phyloP scores from a whole-genome alignment of 108 stramenopile species.

The Cyclotella baltica region DNA sequence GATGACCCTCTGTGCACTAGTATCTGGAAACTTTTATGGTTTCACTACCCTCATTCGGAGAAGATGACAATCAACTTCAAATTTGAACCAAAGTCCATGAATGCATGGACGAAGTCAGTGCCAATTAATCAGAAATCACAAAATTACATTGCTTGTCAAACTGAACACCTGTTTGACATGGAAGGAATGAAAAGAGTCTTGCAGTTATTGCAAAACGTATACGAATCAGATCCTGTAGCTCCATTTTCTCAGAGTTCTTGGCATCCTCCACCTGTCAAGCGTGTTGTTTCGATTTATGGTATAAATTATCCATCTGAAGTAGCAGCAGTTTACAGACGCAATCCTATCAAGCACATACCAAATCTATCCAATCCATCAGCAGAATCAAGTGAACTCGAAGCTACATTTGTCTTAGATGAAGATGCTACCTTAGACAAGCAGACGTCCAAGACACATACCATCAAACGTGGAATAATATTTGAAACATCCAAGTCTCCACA shows the following conservation, averaged over 20 bases:
- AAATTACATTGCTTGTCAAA: constrained; percentile 1
- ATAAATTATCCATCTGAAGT: constrained; percentile 67
- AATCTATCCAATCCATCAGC: not conserved
- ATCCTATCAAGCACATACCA: constrained; percentile 35
- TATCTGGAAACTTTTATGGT: constrained; percentile 3
- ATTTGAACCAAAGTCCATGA: constrained; percentile 13
- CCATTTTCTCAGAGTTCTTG: constrained; percentile 24
- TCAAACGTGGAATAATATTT: constrained; percentile 52
- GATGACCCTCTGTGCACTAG: not conserved
- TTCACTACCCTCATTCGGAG: not conserved
- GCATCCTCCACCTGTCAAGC: constrained; percentile 65
- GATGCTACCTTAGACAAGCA: constrained; percentile 34
- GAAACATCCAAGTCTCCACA: constrained; percentile 63
- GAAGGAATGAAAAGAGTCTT: constrained; percentile 24
- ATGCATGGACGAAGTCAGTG: not conserved
- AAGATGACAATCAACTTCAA: not conserved
- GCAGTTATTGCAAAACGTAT: constrained; percentile 15
- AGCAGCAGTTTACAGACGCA: constrained; percentile 56
- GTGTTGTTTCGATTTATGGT: constrained; percentile 67
- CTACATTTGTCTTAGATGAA: constrained; percentile 48
- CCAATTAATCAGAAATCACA: not conserved
- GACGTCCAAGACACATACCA: constrained; percentile 19
- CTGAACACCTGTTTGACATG: not conserved
- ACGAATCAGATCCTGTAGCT: constrained; percentile 29
- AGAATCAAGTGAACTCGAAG: constrained; percentile 15